Evolutionary conservation across 2,329 filamentous ascomycete species (phyloP), one percentile per base, ranked within the genome.

Genomic region (Fusarium abutilonis): DNA sequence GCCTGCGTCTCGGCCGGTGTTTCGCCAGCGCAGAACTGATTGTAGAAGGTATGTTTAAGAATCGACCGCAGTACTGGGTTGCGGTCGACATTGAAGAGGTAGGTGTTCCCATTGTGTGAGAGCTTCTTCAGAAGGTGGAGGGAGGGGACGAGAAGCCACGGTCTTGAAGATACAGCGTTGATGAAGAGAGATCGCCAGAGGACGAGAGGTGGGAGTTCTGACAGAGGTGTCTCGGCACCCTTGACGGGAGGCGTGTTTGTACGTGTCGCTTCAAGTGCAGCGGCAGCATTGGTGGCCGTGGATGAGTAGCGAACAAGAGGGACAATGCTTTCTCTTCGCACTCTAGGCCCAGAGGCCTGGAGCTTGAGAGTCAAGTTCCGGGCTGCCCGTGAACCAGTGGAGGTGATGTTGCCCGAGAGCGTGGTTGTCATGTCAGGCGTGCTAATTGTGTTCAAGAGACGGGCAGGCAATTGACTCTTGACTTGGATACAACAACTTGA

Each of bases 11-110:
- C 80, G 0, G 72, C 68, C 11, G 74, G 72, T 23, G 77, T 81
- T 66, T 82, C 80, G 1, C 84, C 84, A 0, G 81, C 80, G 61
- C 84, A 86, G 72, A 86, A 86, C 51, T 86, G 84, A 34, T 83
- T 82, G 66, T 74, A 80, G 4, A 82, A 83, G 0, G 82, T 84
- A 55, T 78, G 75, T 67, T 81, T 81, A 7, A 86, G 73, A 3
- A 85, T 52, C 10, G 73, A 70, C 23, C 77, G 74, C 11, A 86
- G 72, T 0, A 85, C 15, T 0, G 79, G 78, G 64, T 86, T 86
- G 36, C 75, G 75, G 42, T 85, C 81, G 14, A 83, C 75, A 60
- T 79, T 78, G 67, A 78, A 64, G 0, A 77, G 48, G 32, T 72
- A 73, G 7, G 82, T 67, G 17, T 76, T 72, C 7, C 69, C 59